Percentiles rank a stretch among this genome's conserved stretches.
Evolutionary conservation across 148 eudicot genomes (phyloP).

Genomic region (Nyssa sinensis): DNA sequence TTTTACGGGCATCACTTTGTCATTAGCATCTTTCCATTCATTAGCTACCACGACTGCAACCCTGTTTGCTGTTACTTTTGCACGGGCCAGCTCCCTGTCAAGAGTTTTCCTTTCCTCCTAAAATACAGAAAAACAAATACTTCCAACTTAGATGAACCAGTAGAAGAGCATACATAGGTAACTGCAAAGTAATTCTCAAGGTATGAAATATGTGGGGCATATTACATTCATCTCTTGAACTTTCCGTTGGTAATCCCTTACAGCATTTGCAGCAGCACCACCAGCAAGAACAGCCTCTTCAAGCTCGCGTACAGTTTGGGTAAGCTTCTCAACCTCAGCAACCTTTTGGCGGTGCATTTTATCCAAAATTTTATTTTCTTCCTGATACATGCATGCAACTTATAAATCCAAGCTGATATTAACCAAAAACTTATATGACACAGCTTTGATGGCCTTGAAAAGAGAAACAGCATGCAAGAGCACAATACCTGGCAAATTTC

Average conservation of each 20-base stretch:
- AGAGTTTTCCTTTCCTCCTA: conserved; percentile 81
- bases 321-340: conserved; percentile 79
- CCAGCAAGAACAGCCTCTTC: conserved; percentile 90
- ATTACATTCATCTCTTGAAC: conserved; percentile 83
- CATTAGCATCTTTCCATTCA: conserved; percentile 83
- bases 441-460: background rate
- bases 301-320: conserved; percentile 70
- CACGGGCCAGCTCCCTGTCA: conserved; percentile 76
- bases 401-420: background rate
- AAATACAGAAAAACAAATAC: conserved; percentile 6
- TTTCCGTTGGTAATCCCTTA: conserved; percentile 77
- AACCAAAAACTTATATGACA: background rate
- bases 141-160: conserved; percentile 5
- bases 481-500: conserved; percentile 69
- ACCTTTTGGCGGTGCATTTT: conserved; percentile 79
- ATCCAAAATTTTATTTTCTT: conserved; percentile 77
- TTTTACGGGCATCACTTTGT: conserved; percentile 81
- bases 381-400: conserved; percentile 33
- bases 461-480: background rate
- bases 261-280: conserved; percentile 86
- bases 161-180: background rate
- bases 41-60: conserved; percentile 81
- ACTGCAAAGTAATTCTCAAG: background rate
- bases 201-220: conserved; percentile 1
- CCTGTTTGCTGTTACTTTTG: conserved; percentile 77